A percentile compares a stretch with the other conserved stretches of the same genome.
phyloP scores from a whole-genome alignment of 768 basidiomycete species.

The Dacryopinax spathularia region DNA sequence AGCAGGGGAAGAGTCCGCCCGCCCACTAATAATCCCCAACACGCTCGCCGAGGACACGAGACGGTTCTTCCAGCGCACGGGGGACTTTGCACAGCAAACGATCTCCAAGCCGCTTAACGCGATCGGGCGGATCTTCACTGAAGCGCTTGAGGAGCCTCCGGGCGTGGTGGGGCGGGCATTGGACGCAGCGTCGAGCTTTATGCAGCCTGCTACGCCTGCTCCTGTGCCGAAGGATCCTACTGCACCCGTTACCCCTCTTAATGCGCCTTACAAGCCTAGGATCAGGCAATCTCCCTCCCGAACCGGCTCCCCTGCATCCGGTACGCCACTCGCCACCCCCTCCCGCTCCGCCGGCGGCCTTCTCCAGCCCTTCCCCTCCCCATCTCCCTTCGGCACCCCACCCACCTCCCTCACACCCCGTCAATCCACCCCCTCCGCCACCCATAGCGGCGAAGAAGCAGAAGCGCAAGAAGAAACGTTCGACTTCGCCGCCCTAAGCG shows the following conservation, averaged over 20 bases:
- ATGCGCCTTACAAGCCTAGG: slow-evolving; percentile 65
- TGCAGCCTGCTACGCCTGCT: not conserved
- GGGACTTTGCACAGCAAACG: slow-evolving; percentile 41
- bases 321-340: slow-evolving; percentile 8
- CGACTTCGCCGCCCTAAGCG: slow-evolving; percentile 53
- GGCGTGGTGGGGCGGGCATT: slow-evolving; percentile 32
- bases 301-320: slow-evolving; percentile 15
- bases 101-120: slow-evolving; percentile 85
- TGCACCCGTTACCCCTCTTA: slow-evolving; percentile 14
- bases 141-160: slow-evolving; percentile 60
- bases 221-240: not conserved
- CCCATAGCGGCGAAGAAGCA: too few species aligned
- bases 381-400: not conserved
- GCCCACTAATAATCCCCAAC: slow-evolving; percentile 50
- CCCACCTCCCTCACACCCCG: slow-evolving; percentile 9
- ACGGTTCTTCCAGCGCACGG: slow-evolving; percentile 74
- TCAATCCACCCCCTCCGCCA: slow-evolving; percentile 14
- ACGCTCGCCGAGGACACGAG: slow-evolving; percentile 57
- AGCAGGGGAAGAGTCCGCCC: slow-evolving; percentile 80
- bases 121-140: slow-evolving; percentile 74
- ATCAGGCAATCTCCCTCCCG: slow-evolving; percentile 42
- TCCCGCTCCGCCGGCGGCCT: slow-evolving; percentile 13
- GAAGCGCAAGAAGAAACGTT: slow-evolving; percentile 22
- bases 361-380: slow-evolving; percentile 11
- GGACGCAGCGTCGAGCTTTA: slow-evolving; percentile 29